Evolutionary conservation across 1,284 basidiomycete genomes (phyloP).

Genomic region (Entoloma clypeatum): DNA sequence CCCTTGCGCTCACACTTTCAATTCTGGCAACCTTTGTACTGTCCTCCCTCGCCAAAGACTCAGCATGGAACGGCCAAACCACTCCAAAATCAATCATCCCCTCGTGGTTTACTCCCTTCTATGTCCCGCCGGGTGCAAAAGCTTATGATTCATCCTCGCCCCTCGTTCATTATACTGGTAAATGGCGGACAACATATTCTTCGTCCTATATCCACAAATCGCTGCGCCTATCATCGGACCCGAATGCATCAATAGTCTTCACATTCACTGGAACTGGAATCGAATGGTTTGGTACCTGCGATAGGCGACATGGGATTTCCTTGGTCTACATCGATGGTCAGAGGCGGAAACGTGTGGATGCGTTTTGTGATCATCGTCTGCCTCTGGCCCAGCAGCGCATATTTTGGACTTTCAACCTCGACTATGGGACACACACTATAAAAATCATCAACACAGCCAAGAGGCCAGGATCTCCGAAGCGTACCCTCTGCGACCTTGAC

Average conservation of each 20-base stretch:
- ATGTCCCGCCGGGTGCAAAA: constrained; percentile 67
- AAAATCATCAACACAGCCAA: constrained; percentile 57
- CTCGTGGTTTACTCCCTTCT: constrained; percentile 58
- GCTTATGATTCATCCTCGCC: constrained; percentile 65
- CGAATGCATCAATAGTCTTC: constrained; percentile 51
- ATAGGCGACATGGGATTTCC: constrained; percentile 50
- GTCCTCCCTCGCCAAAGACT: constrained; percentile 26
- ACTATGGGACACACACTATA: constrained; percentile 52
- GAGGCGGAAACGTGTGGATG: constrained; percentile 41
- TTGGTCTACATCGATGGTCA: constrained; percentile 58
- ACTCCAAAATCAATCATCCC: constrained; percentile 46
- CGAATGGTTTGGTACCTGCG: constrained; percentile 70
- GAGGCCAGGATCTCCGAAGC: constrained; percentile 32
- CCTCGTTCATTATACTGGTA: constrained; percentile 54
- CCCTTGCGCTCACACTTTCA: constrained; percentile 10
- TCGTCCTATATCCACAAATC: constrained; percentile 47
- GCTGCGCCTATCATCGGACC: constrained; percentile 44
- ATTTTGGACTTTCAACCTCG: constrained; percentile 57
- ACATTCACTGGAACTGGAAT: constrained; percentile 67
- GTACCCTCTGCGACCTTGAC: constrained; percentile 50
- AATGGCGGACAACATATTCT: constrained; percentile 55
- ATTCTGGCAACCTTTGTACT: constrained; percentile 8
- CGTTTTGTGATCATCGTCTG: constrained; percentile 36
- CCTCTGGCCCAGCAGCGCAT: constrained; percentile 56
- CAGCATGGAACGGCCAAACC: constrained; percentile 66